Base-by-base conservation (phyloP, 768 basidiomycete genomes). In the Phylloporus arenicola region DNA sequence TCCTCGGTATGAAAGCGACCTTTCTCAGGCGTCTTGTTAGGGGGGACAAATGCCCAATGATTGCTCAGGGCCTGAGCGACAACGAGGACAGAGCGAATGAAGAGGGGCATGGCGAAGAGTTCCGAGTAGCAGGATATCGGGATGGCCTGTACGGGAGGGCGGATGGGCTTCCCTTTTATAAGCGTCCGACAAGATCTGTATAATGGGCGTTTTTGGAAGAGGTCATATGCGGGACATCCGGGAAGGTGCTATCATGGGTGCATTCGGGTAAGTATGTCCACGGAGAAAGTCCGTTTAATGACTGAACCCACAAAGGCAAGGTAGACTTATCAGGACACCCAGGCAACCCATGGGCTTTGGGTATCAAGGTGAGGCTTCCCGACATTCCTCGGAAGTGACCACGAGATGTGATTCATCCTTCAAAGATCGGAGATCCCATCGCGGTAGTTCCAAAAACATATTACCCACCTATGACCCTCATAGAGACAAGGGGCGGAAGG, bases 1-100 rank as follows among this genome's bases (percentile, higher is more conserved):
- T 77, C 75, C 16, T 78, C 69, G 0, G 75, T 79, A 60, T 81
- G 75, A 57, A 80, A 83, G 6, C 81, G 69, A 9, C 68, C 70
- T 47, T 79, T 79, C 30, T 60, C 50, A 0, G 71, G 74, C 0
- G 80, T 78, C 10, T 77, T 78, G 59, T 82, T 80, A 2, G 82
- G 82, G 1, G 82, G 79, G 0, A 77, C 77, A 55, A 72, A 78
- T 0, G 79, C 82, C 0, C 73, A 55, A 33, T 79, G 75, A 57
- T 82, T 79, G 59, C 68, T 71, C 24, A 74, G 43, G 2, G 79
- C 77, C 53, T 82, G 80, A 31, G 77, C 51, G 31, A 72, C 56
- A 55, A 78, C 71, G 49, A 84, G 74, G 31, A 65, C 57, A 16
- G 74, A 74, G 19, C 81, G 74, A 29, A 57, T 43, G 31, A 71